Evolutionary conservation across 148 eudicot species (phyloP).

Genomic region (Chenopodium quinoa): DNA sequence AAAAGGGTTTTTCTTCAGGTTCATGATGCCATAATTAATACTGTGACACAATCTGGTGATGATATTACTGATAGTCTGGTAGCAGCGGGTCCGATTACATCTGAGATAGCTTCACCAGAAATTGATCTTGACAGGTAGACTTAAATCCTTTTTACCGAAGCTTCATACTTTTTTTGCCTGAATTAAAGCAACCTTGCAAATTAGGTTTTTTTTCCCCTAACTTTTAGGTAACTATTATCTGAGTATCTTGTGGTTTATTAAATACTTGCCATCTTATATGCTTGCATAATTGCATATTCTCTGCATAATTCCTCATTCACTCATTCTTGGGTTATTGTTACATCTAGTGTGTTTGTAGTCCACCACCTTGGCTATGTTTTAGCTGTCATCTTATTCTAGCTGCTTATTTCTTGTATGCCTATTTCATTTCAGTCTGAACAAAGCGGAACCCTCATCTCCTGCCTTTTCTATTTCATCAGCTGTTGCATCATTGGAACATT

Average conservation of each 20-base stretch:
- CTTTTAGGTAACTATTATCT: background rate
- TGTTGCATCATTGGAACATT: slow-evolving; percentile 62
- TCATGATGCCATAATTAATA: background rate
- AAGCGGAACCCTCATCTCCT: slow-evolving; percentile 29
- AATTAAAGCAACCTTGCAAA: background rate
- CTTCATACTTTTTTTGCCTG: slow-evolving; percentile 1
- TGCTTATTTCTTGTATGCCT: background rate
- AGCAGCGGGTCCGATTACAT: slow-evolving; percentile 9
- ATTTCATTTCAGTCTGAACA: slow-evolving; percentile 20
- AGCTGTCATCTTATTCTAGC: slow-evolving; percentile 1
- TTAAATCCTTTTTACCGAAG: background rate
- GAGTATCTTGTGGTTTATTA: background rate
- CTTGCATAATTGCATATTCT: background rate
- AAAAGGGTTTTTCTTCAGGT: slow-evolving; percentile 11
- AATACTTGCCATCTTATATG: background rate
- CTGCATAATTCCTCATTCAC: background rate
- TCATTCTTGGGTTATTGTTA: background rate
- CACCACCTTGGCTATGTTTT: background rate
- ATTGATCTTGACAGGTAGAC: slow-evolving; percentile 11
- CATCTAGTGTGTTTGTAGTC: background rate
- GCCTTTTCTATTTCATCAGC: slow-evolving; percentile 54
- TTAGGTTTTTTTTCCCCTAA: background rate
- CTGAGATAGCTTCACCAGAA: slow-evolving; percentile 17
- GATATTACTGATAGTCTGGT: slow-evolving; percentile 10
- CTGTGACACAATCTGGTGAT: slow-evolving; percentile 8